A percentile compares a stretch with the other conserved stretches of the same genome.
These are phyloP conservation scores for Agaricus sinodeliciosus DNA, from an alignment of 768 basidiomycete genomes.

Conservation along the genomic window DNA sequence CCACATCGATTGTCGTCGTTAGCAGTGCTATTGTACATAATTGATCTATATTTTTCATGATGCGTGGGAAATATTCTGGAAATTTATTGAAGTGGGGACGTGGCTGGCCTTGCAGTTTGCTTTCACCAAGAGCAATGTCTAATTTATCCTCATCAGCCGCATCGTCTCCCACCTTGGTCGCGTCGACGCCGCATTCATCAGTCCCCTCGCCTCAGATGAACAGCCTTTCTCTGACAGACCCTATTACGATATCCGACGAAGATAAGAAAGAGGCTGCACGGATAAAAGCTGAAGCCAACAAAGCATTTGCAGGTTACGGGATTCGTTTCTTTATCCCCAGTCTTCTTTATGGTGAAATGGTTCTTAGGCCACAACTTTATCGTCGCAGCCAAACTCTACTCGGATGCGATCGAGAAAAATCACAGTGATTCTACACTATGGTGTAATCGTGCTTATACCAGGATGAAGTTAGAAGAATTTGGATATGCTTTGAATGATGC, in stretches of 20 bases:
- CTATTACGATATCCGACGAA: slow-evolving; percentile 50
- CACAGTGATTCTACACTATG: slow-evolving; percentile 85
- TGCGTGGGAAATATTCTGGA: slow-evolving; percentile 3
- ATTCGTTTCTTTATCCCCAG: slow-evolving; percentile 1
- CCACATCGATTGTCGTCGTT: neutral
- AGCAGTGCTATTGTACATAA: neutral
- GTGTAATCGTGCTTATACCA: slow-evolving; percentile 90
- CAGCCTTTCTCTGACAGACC: slow-evolving; percentile 40
- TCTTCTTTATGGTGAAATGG: neutral
- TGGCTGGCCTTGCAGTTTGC: neutral
- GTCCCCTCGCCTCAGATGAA: slow-evolving; percentile 54
- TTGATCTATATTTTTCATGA: slow-evolving; percentile 5
- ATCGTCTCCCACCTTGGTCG: slow-evolving; percentile 31
- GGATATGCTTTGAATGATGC: slow-evolving; percentile 89
- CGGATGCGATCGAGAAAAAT: slow-evolving; percentile 80
- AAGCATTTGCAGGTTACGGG: slow-evolving; percentile 67
- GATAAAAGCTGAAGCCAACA: slow-evolving; percentile 84
- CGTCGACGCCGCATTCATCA: slow-evolving; percentile 49
- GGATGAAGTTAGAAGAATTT: slow-evolving; percentile 89
- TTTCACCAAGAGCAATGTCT: slow-evolving; percentile 6
- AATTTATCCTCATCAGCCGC: slow-evolving; percentile 22
- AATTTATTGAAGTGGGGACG: neutral
- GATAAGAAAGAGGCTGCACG: slow-evolving; percentile 61
- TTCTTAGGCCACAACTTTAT: slow-evolving; percentile 64
- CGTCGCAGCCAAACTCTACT: slow-evolving; percentile 71